phyloP scores from a whole-genome alignment of 1,139 yeast species.

The Arxiozyma slooffiae region DNA sequence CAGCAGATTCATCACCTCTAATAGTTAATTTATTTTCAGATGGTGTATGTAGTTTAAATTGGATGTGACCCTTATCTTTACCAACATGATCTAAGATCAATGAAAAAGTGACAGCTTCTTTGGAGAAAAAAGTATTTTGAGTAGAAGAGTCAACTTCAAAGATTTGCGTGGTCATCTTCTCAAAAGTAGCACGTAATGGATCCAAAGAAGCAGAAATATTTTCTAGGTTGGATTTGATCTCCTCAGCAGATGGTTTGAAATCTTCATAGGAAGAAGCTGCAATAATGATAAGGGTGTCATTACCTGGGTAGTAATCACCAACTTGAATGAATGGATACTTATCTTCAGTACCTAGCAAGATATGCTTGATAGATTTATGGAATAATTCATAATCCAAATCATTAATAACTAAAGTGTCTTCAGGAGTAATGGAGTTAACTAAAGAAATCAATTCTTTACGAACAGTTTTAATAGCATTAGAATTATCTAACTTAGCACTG shows the following conservation, averaged over 20 bases:
- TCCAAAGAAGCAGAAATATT: slow-evolving; percentile 44
- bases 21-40: slow-evolving; percentile 22
- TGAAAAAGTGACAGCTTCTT: slow-evolving; percentile 21
- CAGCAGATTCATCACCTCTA: slow-evolving; percentile 30
- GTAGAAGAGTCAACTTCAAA: slow-evolving; percentile 45
- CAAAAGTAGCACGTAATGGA: slow-evolving; percentile 50
- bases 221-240: slow-evolving; percentile 38
- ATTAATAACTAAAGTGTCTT: slow-evolving; percentile 44
- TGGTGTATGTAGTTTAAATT: slow-evolving; percentile 27
- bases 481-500: slow-evolving; percentile 35
- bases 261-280: slow-evolving; percentile 39
- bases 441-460: slow-evolving; percentile 61
- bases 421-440: slow-evolving; percentile 68
- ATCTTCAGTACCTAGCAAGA: slow-evolving; percentile 40
- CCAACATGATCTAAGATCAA: slow-evolving; percentile 34
- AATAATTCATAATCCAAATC: slow-evolving; percentile 68
- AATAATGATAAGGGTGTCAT: slow-evolving; percentile 38
- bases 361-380: slow-evolving; percentile 36
- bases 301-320: slow-evolving; percentile 34
- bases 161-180: slow-evolving; percentile 42
- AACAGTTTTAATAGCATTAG: slow-evolving; percentile 40
- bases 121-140: slow-evolving; percentile 45
- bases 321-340: slow-evolving; percentile 50
- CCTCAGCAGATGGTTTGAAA: slow-evolving; percentile 45
- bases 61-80: slow-evolving; percentile 42